Base-by-base conservation (phyloP, 345 rosid genomes). In the Eucalyptus cloeziana region DNA sequence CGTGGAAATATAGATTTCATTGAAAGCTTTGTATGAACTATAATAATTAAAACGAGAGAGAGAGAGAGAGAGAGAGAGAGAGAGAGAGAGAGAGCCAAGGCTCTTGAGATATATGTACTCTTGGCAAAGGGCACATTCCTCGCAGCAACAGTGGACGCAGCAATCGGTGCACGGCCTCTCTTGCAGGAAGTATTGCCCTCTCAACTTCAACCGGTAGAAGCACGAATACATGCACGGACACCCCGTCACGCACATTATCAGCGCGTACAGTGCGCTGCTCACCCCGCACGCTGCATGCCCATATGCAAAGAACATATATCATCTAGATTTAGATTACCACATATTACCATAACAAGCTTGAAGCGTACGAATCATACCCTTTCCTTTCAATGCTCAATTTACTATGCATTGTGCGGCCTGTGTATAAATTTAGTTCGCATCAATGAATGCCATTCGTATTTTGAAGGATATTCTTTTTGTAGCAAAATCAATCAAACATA, bases 61-160 rank as follows among this genome's bases (percentile, higher is more conserved):
- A 37, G 85, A 45, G 64, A 52, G 85, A 7, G 22, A 7, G 76
- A 64, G 76, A 67, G 79, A 31, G 79, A 58, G 60, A 81, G 21
- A 85, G 37, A 79, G 85, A 44, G 64, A 80, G 85, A 45, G 64
- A 52, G 85, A 7, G 83, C 99, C 98, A 7, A 89, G 96, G 58
- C 90, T 90, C 51, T 87, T 89, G 90, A 96, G 95, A 91, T 96
- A 94, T 83, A 95, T 90, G 80, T 96, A 96, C 88, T 92, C 93
- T 90, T 96, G 96, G 30, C 95, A 94, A 88, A 96, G 87, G 8
- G 96, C 94, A 87, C 99, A 95, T 60, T 30, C 88, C 89, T 95
- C 95, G 51, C 99, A 95, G 30, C 92, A 95, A 86, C 51, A 94
- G 90, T 95, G 96, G 86, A 91, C 86, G 88, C 93, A 91, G 54